phyloP scores from a whole-genome alignment of 371 early-diverging fungal species.

The Cladochytrium tenue region DNA sequence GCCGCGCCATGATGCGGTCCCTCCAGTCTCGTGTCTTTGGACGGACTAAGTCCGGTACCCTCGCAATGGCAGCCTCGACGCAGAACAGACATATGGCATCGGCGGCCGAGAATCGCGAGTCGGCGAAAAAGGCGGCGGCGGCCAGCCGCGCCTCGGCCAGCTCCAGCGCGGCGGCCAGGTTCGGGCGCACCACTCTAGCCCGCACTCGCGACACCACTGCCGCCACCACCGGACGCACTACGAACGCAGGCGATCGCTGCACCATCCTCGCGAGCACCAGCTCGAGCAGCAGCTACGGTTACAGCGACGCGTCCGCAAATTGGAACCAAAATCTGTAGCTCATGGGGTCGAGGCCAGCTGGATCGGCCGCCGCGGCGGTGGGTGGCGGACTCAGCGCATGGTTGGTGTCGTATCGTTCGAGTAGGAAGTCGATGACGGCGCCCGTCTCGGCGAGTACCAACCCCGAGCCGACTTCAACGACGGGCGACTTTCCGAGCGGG shows the following conservation, averaged over 20 bases:
- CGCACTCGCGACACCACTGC: slow-evolving; percentile 12
- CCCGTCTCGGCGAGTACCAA: slow-evolving; percentile 35
- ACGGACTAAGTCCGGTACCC: not conserved
- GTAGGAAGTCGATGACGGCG: slow-evolving; percentile 36
- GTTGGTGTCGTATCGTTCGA: slow-evolving; percentile 19
- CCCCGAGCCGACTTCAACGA: slow-evolving; percentile 31
- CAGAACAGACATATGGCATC: slow-evolving; percentile 33
- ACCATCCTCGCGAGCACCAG: slow-evolving; percentile 19
- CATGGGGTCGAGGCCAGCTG: slow-evolving; percentile 5
- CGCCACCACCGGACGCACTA: slow-evolving; percentile 18
- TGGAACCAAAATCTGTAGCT: slow-evolving; percentile 38
- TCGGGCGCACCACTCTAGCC: slow-evolving; percentile 18
- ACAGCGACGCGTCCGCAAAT: slow-evolving; percentile 31
- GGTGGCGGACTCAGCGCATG: slow-evolving; percentile 12
- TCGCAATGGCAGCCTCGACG: slow-evolving; percentile 22
- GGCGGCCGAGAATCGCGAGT: slow-evolving; percentile 34
- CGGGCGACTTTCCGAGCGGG: slow-evolving; percentile 44
- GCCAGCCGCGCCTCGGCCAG: slow-evolving; percentile 32
- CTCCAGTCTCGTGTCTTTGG: not conserved
- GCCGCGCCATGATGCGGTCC: not conserved
- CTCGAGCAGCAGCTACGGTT: slow-evolving; percentile 17
- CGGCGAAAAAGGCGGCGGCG: slow-evolving; percentile 30
- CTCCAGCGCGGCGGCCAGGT: slow-evolving; percentile 1
- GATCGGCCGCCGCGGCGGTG: slow-evolving; percentile 2
- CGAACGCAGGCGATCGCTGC: not conserved